Evolutionary conservation across 2,329 filamentous ascomycete genomes (phyloP).

Genomic region (Alternaria alternata): DNA sequence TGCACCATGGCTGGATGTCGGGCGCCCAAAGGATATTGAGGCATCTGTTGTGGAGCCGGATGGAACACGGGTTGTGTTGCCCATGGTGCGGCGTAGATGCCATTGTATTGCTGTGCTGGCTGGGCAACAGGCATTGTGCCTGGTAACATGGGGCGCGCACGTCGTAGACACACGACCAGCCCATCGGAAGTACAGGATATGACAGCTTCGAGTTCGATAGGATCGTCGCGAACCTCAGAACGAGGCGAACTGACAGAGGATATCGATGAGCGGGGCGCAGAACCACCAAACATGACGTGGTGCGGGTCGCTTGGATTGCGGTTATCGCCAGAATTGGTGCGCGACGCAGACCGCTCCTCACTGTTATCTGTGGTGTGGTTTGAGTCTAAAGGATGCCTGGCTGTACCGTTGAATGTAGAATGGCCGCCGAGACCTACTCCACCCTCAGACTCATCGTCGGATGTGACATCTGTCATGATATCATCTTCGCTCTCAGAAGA

Average conservation of each 20-base stretch:
- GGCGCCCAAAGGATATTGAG: constrained; percentile 47
- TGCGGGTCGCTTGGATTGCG: constrained; percentile 51
- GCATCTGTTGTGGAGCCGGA: constrained; percentile 50
- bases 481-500: constrained; percentile 60
- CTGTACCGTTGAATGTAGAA: constrained; percentile 23
- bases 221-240: constrained; percentile 43
- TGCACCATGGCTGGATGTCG: constrained; percentile 54
- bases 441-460: constrained; percentile 58
- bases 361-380: constrained; percentile 27
- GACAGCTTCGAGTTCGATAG: constrained; percentile 84
- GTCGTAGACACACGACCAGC: constrained; percentile 80
- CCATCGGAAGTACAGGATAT: constrained; percentile 91
- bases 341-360: constrained; percentile 33
- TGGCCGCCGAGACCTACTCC: constrained; percentile 52
- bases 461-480: constrained; percentile 58
- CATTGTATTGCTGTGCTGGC: constrained; percentile 49
- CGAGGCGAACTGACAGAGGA: constrained; percentile 39
- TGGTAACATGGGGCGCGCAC: constrained; percentile 75
- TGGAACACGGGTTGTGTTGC: constrained; percentile 69
- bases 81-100: constrained; percentile 83
- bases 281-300: constrained; percentile 36
- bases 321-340: constrained; percentile 58
- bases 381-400: constrained; percentile 29
- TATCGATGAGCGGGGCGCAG: constrained; percentile 34
- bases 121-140: constrained; percentile 32